These are phyloP conservation scores for Cryptosporidium baileyi DNA, from an alignment of 169 alveolate genomes.

Conservation along the genomic window DNA sequence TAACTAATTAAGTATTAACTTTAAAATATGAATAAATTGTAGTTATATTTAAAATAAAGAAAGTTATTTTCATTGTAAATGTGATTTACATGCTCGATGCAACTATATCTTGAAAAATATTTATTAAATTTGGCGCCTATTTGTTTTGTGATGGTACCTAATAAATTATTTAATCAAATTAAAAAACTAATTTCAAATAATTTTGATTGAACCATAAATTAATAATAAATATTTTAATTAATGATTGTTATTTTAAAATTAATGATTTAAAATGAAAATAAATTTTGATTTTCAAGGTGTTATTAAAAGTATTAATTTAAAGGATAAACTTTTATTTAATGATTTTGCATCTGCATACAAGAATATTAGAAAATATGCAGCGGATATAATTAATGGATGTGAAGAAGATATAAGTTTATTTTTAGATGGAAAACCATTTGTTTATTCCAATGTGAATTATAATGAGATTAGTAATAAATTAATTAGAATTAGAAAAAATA, in stretches of 20 bases:
- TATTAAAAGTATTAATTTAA: slow-evolving; percentile 20
- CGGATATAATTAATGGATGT: slow-evolving; percentile 11
- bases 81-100: slow-evolving; percentile 71
- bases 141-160: not conserved
- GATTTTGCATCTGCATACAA: slow-evolving; percentile 1
- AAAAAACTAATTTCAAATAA: not conserved
- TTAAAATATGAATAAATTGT: too few species aligned
- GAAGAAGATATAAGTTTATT: slow-evolving; percentile 38
- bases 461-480: slow-evolving; percentile 13
- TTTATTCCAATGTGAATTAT: slow-evolving; percentile 4
- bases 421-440: slow-evolving; percentile 52
- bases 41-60: too few species aligned
- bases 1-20: too few species aligned
- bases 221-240: too few species aligned
- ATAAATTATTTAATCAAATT: not conserved
- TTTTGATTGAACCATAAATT: too few species aligned
- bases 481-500: slow-evolving; percentile 11
- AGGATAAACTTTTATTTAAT: not conserved
- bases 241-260: not conserved
- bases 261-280: slow-evolving; percentile 20
- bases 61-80: too few species aligned
- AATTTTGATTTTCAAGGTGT: slow-evolving; percentile 64
- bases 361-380: slow-evolving; percentile 20
- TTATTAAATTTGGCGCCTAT: slow-evolving; percentile 43
- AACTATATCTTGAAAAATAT: not conserved